phyloP scores from a whole-genome alignment of 129 eudicot genomes.

The Helianthus tuberosus region DNA sequence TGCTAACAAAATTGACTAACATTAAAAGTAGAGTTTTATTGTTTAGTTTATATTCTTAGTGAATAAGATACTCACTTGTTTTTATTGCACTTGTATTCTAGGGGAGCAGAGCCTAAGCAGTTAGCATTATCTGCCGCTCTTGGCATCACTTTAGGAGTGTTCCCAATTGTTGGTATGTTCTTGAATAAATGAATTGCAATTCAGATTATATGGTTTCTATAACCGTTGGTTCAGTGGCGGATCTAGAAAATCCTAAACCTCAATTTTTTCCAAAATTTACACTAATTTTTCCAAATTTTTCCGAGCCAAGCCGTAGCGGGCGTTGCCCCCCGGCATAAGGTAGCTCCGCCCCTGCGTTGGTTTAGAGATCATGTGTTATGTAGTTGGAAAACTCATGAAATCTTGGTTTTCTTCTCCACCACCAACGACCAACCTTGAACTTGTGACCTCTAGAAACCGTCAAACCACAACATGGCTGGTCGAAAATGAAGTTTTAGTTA shows the following conservation, averaged over 20 bases:
- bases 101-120: slow-evolving; percentile 98
- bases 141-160: slow-evolving; percentile 78
- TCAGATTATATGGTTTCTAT: background rate
- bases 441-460: no score
- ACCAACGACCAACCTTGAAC: no score
- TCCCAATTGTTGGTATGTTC: slow-evolving; percentile 86
- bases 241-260: no score
- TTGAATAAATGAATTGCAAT: slow-evolving; percentile 3
- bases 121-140: slow-evolving; percentile 94
- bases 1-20: no score
- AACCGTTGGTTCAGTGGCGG: background rate
- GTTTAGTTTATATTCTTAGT: background rate
- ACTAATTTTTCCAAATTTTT: no score
- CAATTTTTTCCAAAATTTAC: no score
- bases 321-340: no score
- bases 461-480: no score
- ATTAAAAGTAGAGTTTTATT: background rate
- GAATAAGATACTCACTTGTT: slow-evolving; percentile 1
- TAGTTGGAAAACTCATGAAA: background rate
- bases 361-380: background rate
- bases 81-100: slow-evolving; percentile 17
- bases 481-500: background rate
- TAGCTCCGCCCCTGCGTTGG: no score
- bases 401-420: no score
- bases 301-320: no score